Evolutionary conservation across 345 rosid species (phyloP).

Genomic region (Dovyalis caffra): DNA sequence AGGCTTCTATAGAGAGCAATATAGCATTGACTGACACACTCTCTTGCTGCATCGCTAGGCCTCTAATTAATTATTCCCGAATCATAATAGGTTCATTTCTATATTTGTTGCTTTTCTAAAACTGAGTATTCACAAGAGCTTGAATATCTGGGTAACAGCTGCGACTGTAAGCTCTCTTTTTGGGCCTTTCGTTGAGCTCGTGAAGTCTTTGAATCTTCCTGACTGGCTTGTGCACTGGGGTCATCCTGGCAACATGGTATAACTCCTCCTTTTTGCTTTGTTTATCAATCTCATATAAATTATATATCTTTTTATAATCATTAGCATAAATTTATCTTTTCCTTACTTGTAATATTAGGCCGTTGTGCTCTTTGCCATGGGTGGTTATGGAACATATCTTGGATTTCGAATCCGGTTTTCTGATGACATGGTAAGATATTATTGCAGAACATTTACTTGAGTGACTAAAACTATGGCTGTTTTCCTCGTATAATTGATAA

Average conservation of each 20-base stretch:
- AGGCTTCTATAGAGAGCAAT: no score
- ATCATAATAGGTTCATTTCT: background rate
- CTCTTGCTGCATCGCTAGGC: no score
- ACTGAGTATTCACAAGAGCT: background rate
- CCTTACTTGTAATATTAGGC: conserved; percentile 44
- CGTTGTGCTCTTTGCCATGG: conserved; percentile 96
- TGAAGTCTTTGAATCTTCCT: conserved; percentile 73
- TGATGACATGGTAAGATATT: conserved; percentile 60
- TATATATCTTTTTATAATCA: background rate
- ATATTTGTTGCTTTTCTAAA: background rate
- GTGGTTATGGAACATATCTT: conserved; percentile 89
- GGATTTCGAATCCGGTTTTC: conserved; percentile 81
- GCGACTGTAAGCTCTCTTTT: conserved; percentile 59
- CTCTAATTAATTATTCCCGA: background rate
- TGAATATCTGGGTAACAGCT: conserved; percentile 44
- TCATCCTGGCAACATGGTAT: conserved; percentile 90
- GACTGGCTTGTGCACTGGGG: conserved; percentile 98
- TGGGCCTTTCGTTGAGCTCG: conserved; percentile 79
- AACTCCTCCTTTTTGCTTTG: conserved; percentile 1
- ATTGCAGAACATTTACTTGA: background rate
- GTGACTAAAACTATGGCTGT: background rate
- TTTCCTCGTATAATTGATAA: background rate
- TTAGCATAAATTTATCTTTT: no score
- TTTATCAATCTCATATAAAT: background rate
- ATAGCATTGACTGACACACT: no score